Conservation (phyloP, 2,329 filamentous ascomycete genomes). For the Pseudocercospora musae region DNA sequence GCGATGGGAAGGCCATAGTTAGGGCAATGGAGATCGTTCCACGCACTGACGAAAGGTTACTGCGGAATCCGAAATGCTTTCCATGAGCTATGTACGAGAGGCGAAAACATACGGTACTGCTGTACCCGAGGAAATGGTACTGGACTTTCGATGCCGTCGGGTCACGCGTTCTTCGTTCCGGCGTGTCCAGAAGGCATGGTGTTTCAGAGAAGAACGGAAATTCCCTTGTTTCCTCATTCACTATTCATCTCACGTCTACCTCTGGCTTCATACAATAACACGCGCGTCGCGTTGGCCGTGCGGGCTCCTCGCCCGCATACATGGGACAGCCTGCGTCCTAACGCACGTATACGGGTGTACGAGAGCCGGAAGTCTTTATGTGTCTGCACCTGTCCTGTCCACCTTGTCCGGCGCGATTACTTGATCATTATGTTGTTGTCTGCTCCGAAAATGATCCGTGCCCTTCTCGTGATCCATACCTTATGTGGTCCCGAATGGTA, state of each 20-base stretch:
- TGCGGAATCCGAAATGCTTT: not conserved
- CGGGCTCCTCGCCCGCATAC: no score
- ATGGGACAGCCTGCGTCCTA: no score
- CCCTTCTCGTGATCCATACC: not conserved
- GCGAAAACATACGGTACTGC: not conserved
- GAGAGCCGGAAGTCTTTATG: not conserved
- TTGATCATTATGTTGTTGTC: not conserved
- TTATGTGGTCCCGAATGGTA: not conserved
- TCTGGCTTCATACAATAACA: no score
- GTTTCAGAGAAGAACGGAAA: not conserved
- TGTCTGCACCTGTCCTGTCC: not conserved
- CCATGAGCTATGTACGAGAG: not conserved
- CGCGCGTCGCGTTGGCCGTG: no score
- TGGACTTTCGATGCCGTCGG: not conserved
- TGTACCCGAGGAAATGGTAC: not conserved
- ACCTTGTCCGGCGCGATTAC: not conserved
- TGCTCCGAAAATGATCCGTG: not conserved
- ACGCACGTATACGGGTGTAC: not conserved
- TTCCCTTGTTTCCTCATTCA: not conserved
- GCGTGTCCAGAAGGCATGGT: not conserved
- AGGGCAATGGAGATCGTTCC: not conserved
- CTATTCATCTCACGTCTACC: not conserved
- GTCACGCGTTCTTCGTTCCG: not conserved
- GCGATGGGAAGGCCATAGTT: not conserved
- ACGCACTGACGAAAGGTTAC: not conserved